phyloP scores from a whole-genome alignment of 2,329 filamentous ascomycete species.

The Fusarium sambucinum region DNA sequence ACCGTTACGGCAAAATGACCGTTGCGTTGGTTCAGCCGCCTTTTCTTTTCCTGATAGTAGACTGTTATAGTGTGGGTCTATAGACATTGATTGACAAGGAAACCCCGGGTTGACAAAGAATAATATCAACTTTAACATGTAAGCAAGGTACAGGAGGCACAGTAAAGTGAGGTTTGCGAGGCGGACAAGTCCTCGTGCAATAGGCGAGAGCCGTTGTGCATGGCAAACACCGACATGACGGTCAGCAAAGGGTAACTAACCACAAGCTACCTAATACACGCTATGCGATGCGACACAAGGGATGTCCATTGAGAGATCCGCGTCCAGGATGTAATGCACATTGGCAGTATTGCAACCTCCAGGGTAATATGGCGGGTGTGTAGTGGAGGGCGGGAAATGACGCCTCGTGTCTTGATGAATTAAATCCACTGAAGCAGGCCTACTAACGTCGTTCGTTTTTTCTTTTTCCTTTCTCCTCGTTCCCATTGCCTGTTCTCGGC shows the following conservation, averaged over 20 bases:
- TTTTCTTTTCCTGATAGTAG: conserved; percentile 3
- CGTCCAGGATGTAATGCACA: conserved; percentile 43
- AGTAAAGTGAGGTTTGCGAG: conserved; percentile 7
- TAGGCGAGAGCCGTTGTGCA: conserved; percentile 3
- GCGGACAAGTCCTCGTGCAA: conserved; percentile 1
- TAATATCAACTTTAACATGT: conserved; percentile 1
- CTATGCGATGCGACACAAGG: conserved; percentile 42
- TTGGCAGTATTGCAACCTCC: conserved; percentile 25
- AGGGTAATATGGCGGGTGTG: conserved; percentile 29
- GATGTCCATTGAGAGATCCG: conserved; percentile 36
- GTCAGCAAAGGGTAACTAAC: conserved; percentile 7
- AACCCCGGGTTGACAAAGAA: conserved; percentile 3
- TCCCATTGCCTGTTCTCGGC: neutral
- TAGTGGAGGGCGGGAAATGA: conserved; percentile 26
- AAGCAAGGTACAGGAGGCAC: conserved; percentile 12
- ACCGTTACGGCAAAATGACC: conserved; percentile 5
- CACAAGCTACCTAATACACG: conserved; percentile 17
- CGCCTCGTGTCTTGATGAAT: conserved; percentile 15
- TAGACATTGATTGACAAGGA: conserved; percentile 13
- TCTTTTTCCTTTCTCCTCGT: neutral
- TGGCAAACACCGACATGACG: conserved; percentile 10
- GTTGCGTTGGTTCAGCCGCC: neutral
- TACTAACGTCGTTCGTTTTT: neutral
- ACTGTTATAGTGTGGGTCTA: conserved; percentile 1
- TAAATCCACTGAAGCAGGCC: conserved; percentile 1